These are phyloP conservation scores for Wickerhamomyces sydowiorum DNA, from an alignment of 805 yeast genomes.

Conservation along the genomic window DNA sequence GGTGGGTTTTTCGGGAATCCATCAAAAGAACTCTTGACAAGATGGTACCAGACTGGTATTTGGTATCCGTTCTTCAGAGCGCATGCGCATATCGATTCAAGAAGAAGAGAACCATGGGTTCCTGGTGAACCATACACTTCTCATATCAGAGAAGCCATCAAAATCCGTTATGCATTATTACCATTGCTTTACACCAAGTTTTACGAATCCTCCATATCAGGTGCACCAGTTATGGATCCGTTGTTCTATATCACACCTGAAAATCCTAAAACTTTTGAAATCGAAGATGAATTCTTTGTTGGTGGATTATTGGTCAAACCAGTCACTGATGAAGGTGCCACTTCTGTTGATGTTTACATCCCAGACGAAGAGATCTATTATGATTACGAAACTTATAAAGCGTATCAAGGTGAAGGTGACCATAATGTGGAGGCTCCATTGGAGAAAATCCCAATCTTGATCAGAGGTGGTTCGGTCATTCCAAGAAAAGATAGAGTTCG, in stretches of 20 bases:
- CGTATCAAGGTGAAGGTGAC: conserved; percentile 32
- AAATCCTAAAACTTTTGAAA: conserved; percentile 39
- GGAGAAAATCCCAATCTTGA: conserved; percentile 60
- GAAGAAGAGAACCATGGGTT: conserved; percentile 91
- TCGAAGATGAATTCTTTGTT: conserved; percentile 81
- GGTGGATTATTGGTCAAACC: conserved; percentile 85
- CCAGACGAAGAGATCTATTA: conserved; percentile 50
- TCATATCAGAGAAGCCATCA: conserved; percentile 63
- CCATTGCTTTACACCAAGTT: conserved; percentile 82
- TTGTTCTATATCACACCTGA: conserved; percentile 52
- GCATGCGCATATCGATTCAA: conserved; percentile 92
- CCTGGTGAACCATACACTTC: conserved; percentile 69
- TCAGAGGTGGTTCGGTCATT: conserved; percentile 76
- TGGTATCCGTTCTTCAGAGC: conserved; percentile 97
- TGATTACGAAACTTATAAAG: conserved; percentile 37
- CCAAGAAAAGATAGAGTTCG: conserved; percentile 68
- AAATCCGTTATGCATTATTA: conserved; percentile 66
- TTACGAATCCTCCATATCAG: conserved; percentile 51
- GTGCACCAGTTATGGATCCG: conserved; percentile 70
- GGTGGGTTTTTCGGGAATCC: conserved; percentile 97
- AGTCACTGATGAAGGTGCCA: conserved; percentile 50
- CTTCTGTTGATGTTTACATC: conserved; percentile 27
- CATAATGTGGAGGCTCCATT: conserved; percentile 40
- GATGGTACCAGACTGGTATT: conserved; percentile 96
- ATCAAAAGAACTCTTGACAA: conserved; percentile 63